These are phyloP conservation scores for Rhodomyrtus psidioides DNA, from an alignment of 441 rosid genomes.

Conservation along the genomic window DNA sequence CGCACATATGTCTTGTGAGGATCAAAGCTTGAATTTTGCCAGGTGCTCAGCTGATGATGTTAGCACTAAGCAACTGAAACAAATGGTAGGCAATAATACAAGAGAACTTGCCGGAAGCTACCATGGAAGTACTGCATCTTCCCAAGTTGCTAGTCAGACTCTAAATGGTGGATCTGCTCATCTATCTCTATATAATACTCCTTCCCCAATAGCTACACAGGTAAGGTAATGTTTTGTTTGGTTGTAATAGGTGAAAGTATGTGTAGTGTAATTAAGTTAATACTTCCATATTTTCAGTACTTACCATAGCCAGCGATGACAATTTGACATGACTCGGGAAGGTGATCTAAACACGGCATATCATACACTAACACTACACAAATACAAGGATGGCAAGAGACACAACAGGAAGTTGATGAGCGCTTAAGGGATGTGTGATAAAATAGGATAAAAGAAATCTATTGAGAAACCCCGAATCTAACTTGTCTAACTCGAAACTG, in stretches of 20 bases:
- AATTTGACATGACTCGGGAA: not conserved
- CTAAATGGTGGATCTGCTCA: constrained; percentile 59
- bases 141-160: constrained; percentile 49
- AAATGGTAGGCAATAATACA: constrained; percentile 51
- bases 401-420: not conserved
- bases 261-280: not conserved
- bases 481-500: not conserved
- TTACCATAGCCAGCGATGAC: not conserved
- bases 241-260: not conserved
- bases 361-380: not conserved
- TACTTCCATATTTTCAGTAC: not conserved
- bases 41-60: constrained; percentile 49
- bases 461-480: not conserved
- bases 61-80: constrained; percentile 63
- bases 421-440: not conserved
- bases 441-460: not conserved
- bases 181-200: constrained; percentile 68
- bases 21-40: constrained; percentile 30
- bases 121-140: constrained; percentile 25
- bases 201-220: constrained; percentile 80
- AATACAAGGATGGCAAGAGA: not conserved
- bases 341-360: not conserved
- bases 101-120: constrained; percentile 63
- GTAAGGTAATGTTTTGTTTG: constrained; percentile 21
- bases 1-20: constrained; percentile 43